Evolutionary conservation across 2,329 filamentous ascomycete genomes (phyloP), one percentile per base, ranked within the genome.

Genomic region (Neonectria coccinea): DNA sequence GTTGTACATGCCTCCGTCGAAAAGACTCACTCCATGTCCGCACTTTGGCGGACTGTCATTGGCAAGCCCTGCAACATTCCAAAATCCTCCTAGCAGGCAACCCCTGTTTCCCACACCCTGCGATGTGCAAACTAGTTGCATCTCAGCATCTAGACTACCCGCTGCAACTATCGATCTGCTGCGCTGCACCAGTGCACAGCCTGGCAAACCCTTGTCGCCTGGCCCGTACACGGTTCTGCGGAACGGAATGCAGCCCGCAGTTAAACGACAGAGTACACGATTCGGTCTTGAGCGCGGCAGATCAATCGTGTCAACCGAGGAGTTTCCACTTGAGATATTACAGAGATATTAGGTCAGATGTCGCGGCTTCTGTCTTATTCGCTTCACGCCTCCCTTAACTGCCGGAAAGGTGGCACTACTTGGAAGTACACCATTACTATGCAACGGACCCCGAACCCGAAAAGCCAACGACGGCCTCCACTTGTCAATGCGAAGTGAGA

Each of bases 151-250:
- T 65, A n/a, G n/a, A n/a, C n/a, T n/a, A 68, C 65, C 55, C 48
- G 54, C 56, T 47, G 47, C 56, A 65, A 71, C 68, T 69, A 71
- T 71, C 64, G 58, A 67, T 67, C 60, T 63, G 51, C 50, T 42
- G 47, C 44, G 10, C 29, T 31, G 29, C 9, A 36, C 25, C 36
- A 39, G 12, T 9, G 39, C 39, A 18, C 39, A 18, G 9, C 36
- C 16, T 48, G 67, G 67, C 57, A 42, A 62, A 22, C 42, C 14
- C 50, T 59, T 52, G 54, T 66, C 59, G 45, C 54, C 63, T 47
- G 36, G 45, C 54, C 63, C 50, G 36, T 45, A 51, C 36, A 39
- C 59, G 27, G 51, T 55, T 51, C 5, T 31, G n/a, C n/a, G 18
- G 10, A 18, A 29, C 36, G 53, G 39, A 47, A 56, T 39, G 36